A percentile compares a stretch with the other conserved stretches of the same genome.
These are phyloP conservation scores for Exophiala mesophila DNA, from an alignment of 2,329 filamentous ascomycete species.

Conservation along the genomic window DNA sequence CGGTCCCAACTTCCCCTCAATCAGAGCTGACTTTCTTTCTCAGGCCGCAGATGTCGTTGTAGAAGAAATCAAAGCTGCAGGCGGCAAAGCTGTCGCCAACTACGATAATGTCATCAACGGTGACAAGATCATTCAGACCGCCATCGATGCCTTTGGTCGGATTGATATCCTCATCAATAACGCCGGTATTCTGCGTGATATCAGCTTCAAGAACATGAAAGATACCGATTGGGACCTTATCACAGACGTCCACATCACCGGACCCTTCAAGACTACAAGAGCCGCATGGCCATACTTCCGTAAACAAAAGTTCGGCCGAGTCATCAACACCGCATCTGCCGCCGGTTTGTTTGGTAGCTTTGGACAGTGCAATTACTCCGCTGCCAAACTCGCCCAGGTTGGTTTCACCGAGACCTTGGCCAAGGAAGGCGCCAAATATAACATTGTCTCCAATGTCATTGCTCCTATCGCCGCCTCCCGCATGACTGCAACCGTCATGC, in stretches of 20 bases:
- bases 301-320: slow-evolving; percentile 95
- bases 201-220: slow-evolving; percentile 99
- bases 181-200: slow-evolving; percentile 86
- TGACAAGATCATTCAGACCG: slow-evolving; percentile 78
- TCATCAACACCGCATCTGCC: slow-evolving; percentile 96
- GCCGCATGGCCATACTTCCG: slow-evolving; percentile 97
- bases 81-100: slow-evolving; percentile 95
- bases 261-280: slow-evolving; percentile 89
- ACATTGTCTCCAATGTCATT: slow-evolving; percentile 92
- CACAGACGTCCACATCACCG: slow-evolving; percentile 85
- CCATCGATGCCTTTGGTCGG: slow-evolving; percentile 53
- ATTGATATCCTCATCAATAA: slow-evolving; percentile 97
- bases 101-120: slow-evolving; percentile 82
- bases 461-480: slow-evolving; percentile 91
- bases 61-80: slow-evolving; percentile 61
- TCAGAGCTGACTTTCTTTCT: slow-evolving; percentile 10
- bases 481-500: slow-evolving; percentile 95
- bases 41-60: slow-evolving; percentile 57
- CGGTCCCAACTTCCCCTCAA: slow-evolving; percentile 69
- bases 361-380: slow-evolving; percentile 94
- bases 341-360: slow-evolving; percentile 94
- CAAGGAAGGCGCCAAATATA: slow-evolving; percentile 97
- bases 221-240: slow-evolving; percentile 96
- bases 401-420: slow-evolving; percentile 97
- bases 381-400: slow-evolving; percentile 90